Evolutionary conservation across 1,284 basidiomycete genomes (phyloP).

Genomic region (Macrocystidia cucumis): DNA sequence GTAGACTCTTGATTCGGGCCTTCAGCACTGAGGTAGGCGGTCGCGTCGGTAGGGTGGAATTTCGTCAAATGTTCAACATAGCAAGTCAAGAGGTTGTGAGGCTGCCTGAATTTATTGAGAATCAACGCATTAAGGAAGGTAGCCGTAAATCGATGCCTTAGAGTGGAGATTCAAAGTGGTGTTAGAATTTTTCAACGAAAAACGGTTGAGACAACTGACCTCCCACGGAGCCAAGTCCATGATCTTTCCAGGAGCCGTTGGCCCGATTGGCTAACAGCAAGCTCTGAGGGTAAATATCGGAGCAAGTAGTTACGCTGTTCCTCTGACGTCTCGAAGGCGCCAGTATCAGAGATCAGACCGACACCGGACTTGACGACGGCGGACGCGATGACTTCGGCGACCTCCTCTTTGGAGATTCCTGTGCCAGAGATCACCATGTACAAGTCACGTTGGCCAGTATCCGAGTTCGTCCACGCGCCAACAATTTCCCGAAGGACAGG

Average conservation of each 20-base stretch:
- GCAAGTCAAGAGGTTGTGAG: slow-evolving; percentile 27
- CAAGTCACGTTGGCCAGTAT: slow-evolving; percentile 25
- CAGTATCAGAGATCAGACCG: slow-evolving; percentile 32
- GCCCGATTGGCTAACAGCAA: slow-evolving; percentile 19
- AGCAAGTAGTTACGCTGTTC: slow-evolving; percentile 23
- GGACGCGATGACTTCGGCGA: slow-evolving; percentile 31
- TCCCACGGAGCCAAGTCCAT: slow-evolving; percentile 32
- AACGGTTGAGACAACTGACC: slow-evolving; percentile 15
- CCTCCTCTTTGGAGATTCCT: slow-evolving; percentile 33
- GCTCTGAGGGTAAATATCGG: slow-evolving; percentile 22
- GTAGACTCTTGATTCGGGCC: too few relatives aligned
- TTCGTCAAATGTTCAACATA: slow-evolving; percentile 29
- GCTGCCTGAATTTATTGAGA: slow-evolving; percentile 23
- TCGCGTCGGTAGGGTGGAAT: slow-evolving; percentile 26
- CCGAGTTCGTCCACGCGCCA: slow-evolving; percentile 27
- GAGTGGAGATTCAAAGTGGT: too few relatives aligned
- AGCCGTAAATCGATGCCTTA: slow-evolving; percentile 31
- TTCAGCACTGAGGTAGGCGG: slow-evolving; percentile 19
- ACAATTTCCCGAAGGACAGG: slow-evolving; percentile 32
- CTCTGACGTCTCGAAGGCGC: slow-evolving; percentile 24
- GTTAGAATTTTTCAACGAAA: too few relatives aligned
- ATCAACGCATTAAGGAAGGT: slow-evolving; percentile 28
- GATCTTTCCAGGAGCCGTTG: slow-evolving; percentile 22
- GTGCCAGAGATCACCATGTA: slow-evolving; percentile 34
- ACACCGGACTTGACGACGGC: slow-evolving; percentile 33